phyloP scores from a whole-genome alignment of 2,329 filamentous ascomycete genomes.

The Cladophialophora chaetospira region DNA sequence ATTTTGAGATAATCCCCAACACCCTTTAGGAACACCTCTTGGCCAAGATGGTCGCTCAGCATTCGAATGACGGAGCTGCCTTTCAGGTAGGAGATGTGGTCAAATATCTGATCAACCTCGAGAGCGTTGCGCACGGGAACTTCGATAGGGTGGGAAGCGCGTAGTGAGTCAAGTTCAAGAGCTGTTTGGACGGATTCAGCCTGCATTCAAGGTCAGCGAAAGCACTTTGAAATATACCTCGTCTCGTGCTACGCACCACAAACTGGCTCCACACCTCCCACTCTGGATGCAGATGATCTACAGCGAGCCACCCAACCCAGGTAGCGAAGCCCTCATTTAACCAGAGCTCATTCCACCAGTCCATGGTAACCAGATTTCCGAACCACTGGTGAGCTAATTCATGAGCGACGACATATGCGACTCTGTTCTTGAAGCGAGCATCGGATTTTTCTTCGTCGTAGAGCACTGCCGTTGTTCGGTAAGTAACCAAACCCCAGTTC shows the following conservation, averaged over 20 bases:
- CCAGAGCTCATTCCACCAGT: constrained; percentile 95
- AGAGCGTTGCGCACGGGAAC: constrained; percentile 91
- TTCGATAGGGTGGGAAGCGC: constrained; percentile 93
- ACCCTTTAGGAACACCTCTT: constrained; percentile 84
- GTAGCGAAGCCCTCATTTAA: constrained; percentile 96
- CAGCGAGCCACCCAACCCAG: constrained; percentile 94
- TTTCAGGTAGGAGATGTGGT: constrained; percentile 94
- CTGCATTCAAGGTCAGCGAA: constrained; percentile 48
- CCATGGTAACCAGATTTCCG: constrained; percentile 88
- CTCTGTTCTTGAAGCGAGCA: constrained; percentile 84
- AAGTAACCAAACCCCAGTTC: constrained; percentile 96
- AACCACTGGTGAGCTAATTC: constrained; percentile 98
- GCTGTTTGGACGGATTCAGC: constrained; percentile 92
- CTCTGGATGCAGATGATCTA: constrained; percentile 89
- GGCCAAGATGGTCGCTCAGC: constrained; percentile 86
- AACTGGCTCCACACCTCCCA: constrained; percentile 99
- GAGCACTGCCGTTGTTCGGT: constrained; percentile 91
- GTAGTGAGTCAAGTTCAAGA: constrained; percentile 84
- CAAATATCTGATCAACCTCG: constrained; percentile 97
- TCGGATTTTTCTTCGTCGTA: constrained; percentile 93
- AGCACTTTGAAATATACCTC: constrained; percentile 51
- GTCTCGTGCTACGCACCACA: constrained; percentile 64
- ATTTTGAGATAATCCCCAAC: constrained; percentile 86
- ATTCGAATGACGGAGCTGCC: constrained; percentile 96
- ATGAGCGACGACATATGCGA: constrained; percentile 97